Conservation (phyloP, 768 basidiomycete species). For the Naganishia randhawae region DNA sequence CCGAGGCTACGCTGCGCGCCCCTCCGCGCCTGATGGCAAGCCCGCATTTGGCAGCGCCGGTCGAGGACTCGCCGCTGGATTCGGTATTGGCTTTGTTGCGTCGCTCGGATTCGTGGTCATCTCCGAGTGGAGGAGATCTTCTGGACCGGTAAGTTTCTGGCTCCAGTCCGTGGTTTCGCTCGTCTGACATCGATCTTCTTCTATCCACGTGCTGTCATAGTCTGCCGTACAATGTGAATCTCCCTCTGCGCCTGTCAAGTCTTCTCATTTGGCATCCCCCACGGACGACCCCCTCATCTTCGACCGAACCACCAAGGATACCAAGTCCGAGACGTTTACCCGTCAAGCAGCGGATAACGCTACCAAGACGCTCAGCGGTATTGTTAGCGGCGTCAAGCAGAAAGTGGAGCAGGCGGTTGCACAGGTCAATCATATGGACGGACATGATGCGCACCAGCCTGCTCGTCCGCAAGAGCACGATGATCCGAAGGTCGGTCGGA, state of each 20-base stretch:
- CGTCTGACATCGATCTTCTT: too few relatives aligned
- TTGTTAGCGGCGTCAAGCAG: neutral
- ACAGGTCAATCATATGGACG: neutral
- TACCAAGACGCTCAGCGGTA: neutral
- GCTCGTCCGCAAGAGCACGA: conserved; percentile 44
- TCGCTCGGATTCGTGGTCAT: neutral
- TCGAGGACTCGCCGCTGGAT: too few relatives aligned
- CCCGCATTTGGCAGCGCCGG: too few relatives aligned
- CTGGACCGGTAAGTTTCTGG: neutral
- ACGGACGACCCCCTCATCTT: conserved; percentile 20
- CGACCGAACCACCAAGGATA: conserved; percentile 19
- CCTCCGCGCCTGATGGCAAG: neutral
- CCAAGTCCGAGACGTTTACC: conserved; percentile 1
- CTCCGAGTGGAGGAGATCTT: neutral
- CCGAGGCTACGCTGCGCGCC: neutral
- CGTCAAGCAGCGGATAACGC: neutral
- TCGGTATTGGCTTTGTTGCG: too few relatives aligned
- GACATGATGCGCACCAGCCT: conserved; percentile 30
- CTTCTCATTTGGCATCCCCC: neutral
- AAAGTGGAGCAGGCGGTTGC: neutral
- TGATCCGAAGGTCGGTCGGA: conserved; percentile 37
- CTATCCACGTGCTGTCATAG: too few relatives aligned
- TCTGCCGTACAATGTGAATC: conserved; percentile 18
- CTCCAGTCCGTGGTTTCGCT: too few relatives aligned
- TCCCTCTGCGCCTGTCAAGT: neutral